Base-by-base conservation (phyloP, 2,329 filamentous ascomycete genomes). In the Proliferodiscus dingleyae region DNA sequence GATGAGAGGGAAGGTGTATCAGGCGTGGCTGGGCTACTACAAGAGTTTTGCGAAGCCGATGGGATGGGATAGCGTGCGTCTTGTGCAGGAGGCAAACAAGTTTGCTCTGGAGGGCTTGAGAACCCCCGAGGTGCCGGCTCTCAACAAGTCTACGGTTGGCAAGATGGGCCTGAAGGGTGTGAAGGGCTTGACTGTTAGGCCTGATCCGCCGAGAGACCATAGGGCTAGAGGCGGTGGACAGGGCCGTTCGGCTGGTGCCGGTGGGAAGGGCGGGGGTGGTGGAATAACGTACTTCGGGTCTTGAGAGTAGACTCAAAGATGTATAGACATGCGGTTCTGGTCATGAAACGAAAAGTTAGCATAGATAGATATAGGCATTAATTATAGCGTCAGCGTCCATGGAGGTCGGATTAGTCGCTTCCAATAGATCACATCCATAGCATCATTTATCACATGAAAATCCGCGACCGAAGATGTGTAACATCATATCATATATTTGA, bases 131-230 rank as follows among this genome's bases (percentile, higher is more conserved):
- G 65, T 71, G 1, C 78, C 78, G 0, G 37, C 62, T 1, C 61
- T 81, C 1, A 62, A 66, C 49, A 74, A 73, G 60, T 67, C 60
- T 30, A 71, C 67, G 0, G 68, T 78, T 4, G 65, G 69, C 7
- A 81, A 80, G 68, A 81, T 81, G 77, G 77, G 77, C 0, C 58
- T 81, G 38, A 71, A 71, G 49, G 75, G 75, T 7, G 68, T 71
- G 1, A 66, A 60, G 28, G 78, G 78, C 0, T 57, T 81, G 10
- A 66, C 66, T 4, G 59, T 73, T 13, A 66, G 72, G 9, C 67
- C 73, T 1, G 69, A 73, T 43, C 62, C 65, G 18, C 70, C 71
- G 3, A 38, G 37, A 39, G 37, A 26, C 3, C 33, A 39, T n/a
- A 34, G 57, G 1, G 55, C 60, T 10, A 32, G 46, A 23, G 39